Base-by-base conservation (phyloP, 2,329 filamentous ascomycete species). In the Alternaria sp. region DNA sequence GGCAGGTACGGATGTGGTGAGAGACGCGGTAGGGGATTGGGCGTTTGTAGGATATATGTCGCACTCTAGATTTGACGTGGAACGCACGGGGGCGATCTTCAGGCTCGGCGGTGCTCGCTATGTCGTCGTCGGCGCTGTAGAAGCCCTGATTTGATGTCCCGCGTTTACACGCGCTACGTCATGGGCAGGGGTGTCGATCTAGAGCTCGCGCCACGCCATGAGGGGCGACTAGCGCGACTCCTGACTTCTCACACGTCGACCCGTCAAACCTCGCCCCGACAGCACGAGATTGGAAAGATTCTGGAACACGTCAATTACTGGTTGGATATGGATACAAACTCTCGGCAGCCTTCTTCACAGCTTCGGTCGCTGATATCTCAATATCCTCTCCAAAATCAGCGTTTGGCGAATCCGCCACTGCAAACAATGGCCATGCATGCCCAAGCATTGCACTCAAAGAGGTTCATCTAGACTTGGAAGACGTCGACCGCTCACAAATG, bases 91-190 rank as follows among this genome's bases (percentile, higher is more conserved):
- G 65, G 54, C 53, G 68, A 68, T 71, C 46, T 64, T 54, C 41
- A 47, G 55, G 64, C 58, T 68, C 58, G 69, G 67, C 63, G 62
- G 66, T 65, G 59, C 58, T 68, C 70, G 68, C 64, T 53, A 67
- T 66, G 65, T 71, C 68, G 67, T 73, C 66, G 69, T 69, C 58
- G 65, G 67, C 67, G 60, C 62, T 59, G 61, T 64, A 45, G 58
- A 64, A 46, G 63, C 63, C 70, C 60, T 65, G 68, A 62, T 72
- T 71, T 71, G 69, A 51, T 67, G 64, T 63, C 63, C 66, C 61
- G 62, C 64, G 53, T 61, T 57, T 33, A 55, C 44, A 63, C 49
- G 55, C 10, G 59, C 47, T 77, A 70, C 75, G 75, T 77, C 74
- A 77, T 76, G 20, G 49, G 61, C 74, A 75, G 65, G 73, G 72